Evolutionary conservation across 2,329 filamentous ascomycete species (phyloP).

Genomic region (Neopestalotiopsis sp.): DNA sequence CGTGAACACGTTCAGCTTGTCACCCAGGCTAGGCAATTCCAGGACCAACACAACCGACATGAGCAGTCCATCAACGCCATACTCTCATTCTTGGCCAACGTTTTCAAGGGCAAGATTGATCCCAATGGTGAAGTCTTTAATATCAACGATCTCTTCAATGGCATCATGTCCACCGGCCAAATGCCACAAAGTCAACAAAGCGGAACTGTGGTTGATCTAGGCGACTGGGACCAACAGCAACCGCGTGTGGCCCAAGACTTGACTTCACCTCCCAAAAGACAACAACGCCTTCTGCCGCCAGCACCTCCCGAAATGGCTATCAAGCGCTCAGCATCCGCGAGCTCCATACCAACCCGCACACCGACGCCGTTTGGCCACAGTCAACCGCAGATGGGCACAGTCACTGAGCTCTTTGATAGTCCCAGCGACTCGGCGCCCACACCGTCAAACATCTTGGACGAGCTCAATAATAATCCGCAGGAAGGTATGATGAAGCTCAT

Average conservation of each 20-base stretch:
- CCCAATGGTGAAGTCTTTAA: conserved; percentile 78
- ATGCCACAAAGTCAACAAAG: conserved; percentile 50
- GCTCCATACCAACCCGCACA: conserved; percentile 25
- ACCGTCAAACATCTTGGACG: conserved; percentile 57
- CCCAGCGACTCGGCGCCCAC: conserved; percentile 50
- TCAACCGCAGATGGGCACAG: conserved; percentile 55
- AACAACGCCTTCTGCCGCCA: conserved; percentile 59
- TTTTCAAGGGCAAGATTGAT: conserved; percentile 92
- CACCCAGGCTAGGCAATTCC: conserved; percentile 85
- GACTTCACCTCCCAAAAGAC: conserved; percentile 51
- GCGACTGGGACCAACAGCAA: conserved; percentile 60
- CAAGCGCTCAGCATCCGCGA: conserved; percentile 35
- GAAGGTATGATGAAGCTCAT: conserved; percentile 71
- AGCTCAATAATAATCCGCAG: conserved; percentile 62
- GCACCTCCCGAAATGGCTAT: conserved; percentile 45
- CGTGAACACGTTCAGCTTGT: conserved; percentile 88
- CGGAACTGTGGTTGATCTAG: conserved; percentile 65
- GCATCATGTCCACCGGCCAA: conserved; percentile 67
- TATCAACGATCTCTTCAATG: conserved; percentile 82
- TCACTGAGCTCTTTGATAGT: conserved; percentile 65
- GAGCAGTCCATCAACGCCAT: conserved; percentile 99
- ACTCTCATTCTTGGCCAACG: conserved; percentile 92
- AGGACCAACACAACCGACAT: conserved; percentile 91
- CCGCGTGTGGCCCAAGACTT: conserved; percentile 42
- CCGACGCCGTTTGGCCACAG: conserved; percentile 37